Evolutionary conservation across 108 stramenopile species (phyloP), one percentile per base, ranked within the genome.

Genomic region (Mediolabrus comicus): DNA sequence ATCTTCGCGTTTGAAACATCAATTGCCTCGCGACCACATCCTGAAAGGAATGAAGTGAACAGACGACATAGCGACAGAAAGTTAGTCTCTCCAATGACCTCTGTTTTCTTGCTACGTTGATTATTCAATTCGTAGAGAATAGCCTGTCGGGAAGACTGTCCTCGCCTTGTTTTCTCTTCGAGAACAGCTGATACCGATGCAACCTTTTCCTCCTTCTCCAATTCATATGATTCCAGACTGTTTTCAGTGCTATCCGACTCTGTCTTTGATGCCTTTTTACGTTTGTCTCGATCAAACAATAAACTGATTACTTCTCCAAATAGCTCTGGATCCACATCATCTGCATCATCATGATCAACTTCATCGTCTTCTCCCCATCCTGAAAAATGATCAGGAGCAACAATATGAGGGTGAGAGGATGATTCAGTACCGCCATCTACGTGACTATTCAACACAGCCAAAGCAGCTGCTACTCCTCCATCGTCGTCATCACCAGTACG

Each of bases 391-490:
- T 56, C 39, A 14, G 77, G 63, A 34, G 29, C 11, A 17, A 53
- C 35, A 14, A 71, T 51, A 14, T 66, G 46, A n/a, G 57, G n/a
- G 7, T 27, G 38, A 17, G 16, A 28, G 16, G 64, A 68, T 17
- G 36, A 38, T 13, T 71, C 78, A 24, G 65, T 56, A 43, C 24
- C 30, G 8, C 75, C 84, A 26, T 86, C 79, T 11, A 30, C 64
- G 49, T 86, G 88, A 62, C 77, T 70, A 59, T 81, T 82, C 13
- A 92, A 66, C 16, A 85, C 80, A n/a, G 88, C 81, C 32, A 92
- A 63, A 14, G 91, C 91, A 13, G 88, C 74, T 16, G 91, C 91
- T 14, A 90, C 67, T 12, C 88, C 88, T 3, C 88, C 91, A 81
- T 88, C 88, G 56, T 92, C 91, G 22, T 89, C 77, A n/a, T 92